Evolutionary conservation across 139 green algal species (phyloP), one percentile per base, ranked within the genome.

Genomic region (Mesostigma viride): DNA sequence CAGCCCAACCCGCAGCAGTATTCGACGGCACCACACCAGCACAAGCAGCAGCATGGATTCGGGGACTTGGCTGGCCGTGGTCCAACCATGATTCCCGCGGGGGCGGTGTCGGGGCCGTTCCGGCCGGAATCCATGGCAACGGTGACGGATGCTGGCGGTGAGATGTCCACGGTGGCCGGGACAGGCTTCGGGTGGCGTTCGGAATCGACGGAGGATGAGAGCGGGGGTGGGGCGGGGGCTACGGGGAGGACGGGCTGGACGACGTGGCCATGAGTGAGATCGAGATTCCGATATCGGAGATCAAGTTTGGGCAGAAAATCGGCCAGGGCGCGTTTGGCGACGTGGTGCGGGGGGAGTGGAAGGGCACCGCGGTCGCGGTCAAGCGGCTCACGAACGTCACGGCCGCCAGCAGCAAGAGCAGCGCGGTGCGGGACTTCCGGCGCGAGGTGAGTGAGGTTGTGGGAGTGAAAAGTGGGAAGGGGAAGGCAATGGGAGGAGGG

Each of bases 301-400:
- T 63, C 28, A 63, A 8, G 56, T 14, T 63, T 8, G 56, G 56
- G 27, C 56, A 8, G 11, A 63, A 63, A 63, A 63, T 63, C 30
- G 56, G 56, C 8, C 56, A 70, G 63, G 72, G 72, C 1, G 62
- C 66, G 6, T 79, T 79, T 26, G 72, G 72, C 1, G 67, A 67
- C 24, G 72, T 79, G 47, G 31, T 71, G 1, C 31, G 3, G 6
- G 66, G 40, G 22, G 28, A 64, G 4, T 79, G 72, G 72, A 46
- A 74, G 31, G 72, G 66, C 59, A 74, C 66, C 2, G 28, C 65
- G 4, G 72, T 79, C 1, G 72, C 72, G 31, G n/a, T 72, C 20
- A 78, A 78, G 35, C 34, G 48, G 3, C 65, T 69, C 24, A 33
- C 64, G 1, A 57, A 63, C 24, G n/a, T 77, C 24, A 53, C 17